These are phyloP conservation scores for Omphalea diandra DNA, from an alignment of 441 rosid species.

Conservation along the genomic window DNA sequence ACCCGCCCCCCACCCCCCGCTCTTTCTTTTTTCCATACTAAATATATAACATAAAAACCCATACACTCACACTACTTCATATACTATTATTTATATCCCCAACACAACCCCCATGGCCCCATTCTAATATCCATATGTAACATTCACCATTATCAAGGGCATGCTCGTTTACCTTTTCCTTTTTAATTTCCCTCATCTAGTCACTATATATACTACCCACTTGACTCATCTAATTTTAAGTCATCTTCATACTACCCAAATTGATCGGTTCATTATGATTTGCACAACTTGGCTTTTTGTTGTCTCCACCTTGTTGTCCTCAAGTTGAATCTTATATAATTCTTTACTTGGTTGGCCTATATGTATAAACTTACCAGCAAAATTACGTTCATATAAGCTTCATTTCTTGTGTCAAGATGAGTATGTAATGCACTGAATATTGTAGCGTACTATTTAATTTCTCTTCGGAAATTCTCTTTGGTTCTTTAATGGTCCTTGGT, in stretches of 20 bases:
- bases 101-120: no score
- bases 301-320: conserved; percentile 43
- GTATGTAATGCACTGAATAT: not conserved
- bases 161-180: conserved; percentile 23
- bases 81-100: no score
- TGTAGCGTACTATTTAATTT: not conserved
- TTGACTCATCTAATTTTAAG: conserved; percentile 25
- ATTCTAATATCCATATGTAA: conserved; percentile 18
- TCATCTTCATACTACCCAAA: conserved; percentile 18
- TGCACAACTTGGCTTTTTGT: conserved; percentile 14
- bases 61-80: conserved; percentile 14
- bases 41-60: conserved; percentile 21
- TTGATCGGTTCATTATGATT: conserved; percentile 20
- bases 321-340: conserved; percentile 21
- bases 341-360: conserved; percentile 18
- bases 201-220: conserved; percentile 10
- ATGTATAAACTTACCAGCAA: not conserved
- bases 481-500: conserved; percentile 22
- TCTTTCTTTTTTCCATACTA: conserved; percentile 27
- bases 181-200: not conserved
- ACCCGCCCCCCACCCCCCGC: not conserved
- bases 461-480: conserved; percentile 8
- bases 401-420: not conserved
- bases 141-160: conserved; percentile 37
- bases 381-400: not conserved